Base-by-base conservation (phyloP, 1,139 yeast genomes). In the Kurtzmaniella natalensis region DNA sequence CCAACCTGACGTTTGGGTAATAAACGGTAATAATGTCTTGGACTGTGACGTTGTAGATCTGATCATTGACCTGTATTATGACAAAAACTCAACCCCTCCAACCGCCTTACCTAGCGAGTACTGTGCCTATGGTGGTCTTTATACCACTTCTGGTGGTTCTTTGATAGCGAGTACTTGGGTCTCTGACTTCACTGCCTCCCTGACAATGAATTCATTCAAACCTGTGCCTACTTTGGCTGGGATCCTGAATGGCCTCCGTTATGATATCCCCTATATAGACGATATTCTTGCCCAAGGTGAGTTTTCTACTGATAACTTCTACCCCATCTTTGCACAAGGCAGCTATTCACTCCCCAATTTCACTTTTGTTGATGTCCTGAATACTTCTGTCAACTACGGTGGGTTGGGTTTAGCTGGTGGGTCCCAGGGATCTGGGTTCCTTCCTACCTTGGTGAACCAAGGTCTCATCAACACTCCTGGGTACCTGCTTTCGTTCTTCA, bases 401-500 rank as follows among this genome's bases (percentile, higher is more conserved):
- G 67, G 64, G 3, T 32, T 60, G 13, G 89, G 88, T 1, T 49
- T 81, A 3, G 79, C 81, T 3, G 73, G 73, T 3, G 45, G 53
- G 20, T 48, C 61, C 1, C 48, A 52, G 23, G 60, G 70, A 1
- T 47, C 59, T 9, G 74, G 74, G 20, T 61, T 79, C 35, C 53
- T 80, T 22, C 55, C 63, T 20, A 32, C 47, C 0, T 47, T 78
- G 39, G 50, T 39, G 7, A 40, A 49, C 0, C 41, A 51, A 2
- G 64, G 61, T 1, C 17, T 62, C 13, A 72, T 78, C 28, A 47
- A 55, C 19, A 51, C 76, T 1, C 55, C 71, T 3, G 70, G 83
- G 1, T 82, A 77, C 51, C 80, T 88, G 0, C 48, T 79, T 21
- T 75, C 72, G 60, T 58, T 78, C 32, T 59, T 59, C 32, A 40